Percentiles rank a stretch among this genome's conserved stretches.
Evolutionary conservation across 2,329 filamentous ascomycete genomes (phyloP).

Genomic region (Fonsecaea nubica): DNA sequence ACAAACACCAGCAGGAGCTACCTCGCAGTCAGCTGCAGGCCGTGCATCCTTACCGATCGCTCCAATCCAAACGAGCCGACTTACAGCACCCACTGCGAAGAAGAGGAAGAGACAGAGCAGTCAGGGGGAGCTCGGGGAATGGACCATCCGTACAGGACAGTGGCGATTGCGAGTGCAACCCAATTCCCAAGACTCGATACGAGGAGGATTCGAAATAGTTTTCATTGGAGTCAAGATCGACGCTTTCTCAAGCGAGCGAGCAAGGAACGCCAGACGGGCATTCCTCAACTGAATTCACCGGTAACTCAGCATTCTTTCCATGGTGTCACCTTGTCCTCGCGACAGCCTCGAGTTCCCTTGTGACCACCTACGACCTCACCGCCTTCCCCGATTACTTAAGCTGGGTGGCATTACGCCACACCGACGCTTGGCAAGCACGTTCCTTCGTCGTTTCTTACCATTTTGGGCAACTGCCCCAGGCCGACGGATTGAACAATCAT

Average conservation of each 20-base stretch:
- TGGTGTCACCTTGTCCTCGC: no score
- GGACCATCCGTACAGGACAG: conserved; percentile 72
- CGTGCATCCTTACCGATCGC: conserved; percentile 23
- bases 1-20: conserved; percentile 20
- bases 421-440: conserved; percentile 2
- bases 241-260: conserved; percentile 69
- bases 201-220: conserved; percentile 69
- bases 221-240: conserved; percentile 79
- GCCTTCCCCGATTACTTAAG: conserved; percentile 10
- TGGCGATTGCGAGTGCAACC: conserved; percentile 73
- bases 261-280: conserved; percentile 67
- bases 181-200: conserved; percentile 46
- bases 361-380: conserved; percentile 2
- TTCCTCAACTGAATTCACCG: conserved; percentile 61
- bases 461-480: neutral
- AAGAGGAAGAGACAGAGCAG: conserved; percentile 36
- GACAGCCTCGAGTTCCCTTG: neutral
- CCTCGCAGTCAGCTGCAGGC: conserved; percentile 9
- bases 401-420: conserved; percentile 9
- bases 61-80: conserved; percentile 30
- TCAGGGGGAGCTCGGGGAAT: conserved; percentile 46
- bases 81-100: conserved; percentile 27
- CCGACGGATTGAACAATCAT: neutral
- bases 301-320: neutral
- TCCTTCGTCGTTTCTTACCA: conserved; percentile 6